Percentiles rank a stretch among this genome's conserved stretches.
phyloP scores from a whole-genome alignment of 768 basidiomycete species.

The Mycena filopes region DNA sequence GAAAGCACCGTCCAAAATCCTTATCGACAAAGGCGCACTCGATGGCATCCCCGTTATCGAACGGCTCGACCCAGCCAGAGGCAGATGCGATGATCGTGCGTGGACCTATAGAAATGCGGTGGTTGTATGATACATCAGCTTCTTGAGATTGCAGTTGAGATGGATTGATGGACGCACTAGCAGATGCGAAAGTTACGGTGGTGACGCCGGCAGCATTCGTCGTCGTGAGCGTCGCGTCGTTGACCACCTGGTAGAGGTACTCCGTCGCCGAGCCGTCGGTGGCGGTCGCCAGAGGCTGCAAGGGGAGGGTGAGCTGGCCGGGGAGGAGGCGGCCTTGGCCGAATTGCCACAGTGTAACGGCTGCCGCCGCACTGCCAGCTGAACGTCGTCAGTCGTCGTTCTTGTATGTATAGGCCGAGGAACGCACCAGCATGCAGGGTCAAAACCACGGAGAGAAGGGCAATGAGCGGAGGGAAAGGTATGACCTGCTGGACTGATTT shows the following conservation, averaged over 20 bases:
- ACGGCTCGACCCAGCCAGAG: not conserved
- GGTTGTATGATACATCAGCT: not conserved
- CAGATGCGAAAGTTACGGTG: not conserved
- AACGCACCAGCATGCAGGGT: not conserved
- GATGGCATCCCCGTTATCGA: not conserved
- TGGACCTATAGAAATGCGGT: not conserved
- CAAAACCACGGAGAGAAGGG: not conserved
- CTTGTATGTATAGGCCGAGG: not conserved
- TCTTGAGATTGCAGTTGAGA: not conserved
- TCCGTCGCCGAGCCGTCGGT: slow-evolving; percentile 5
- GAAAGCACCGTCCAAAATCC: not conserved
- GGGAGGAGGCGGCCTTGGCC: not conserved
- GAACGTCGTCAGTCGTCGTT: not conserved
- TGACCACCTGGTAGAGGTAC: slow-evolving; percentile 13
- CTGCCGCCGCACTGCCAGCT: slow-evolving; percentile 1
- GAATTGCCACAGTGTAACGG: slow-evolving; percentile 23
- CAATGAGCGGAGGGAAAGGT: not conserved
- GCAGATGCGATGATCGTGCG: not conserved
- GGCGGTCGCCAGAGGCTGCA: slow-evolving; percentile 4
- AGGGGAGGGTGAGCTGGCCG: slow-evolving; percentile 3
- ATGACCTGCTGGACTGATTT: not conserved
- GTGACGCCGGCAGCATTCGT: not conserved
- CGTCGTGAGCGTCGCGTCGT: not conserved
- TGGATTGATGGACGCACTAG: not conserved
- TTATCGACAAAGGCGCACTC: not conserved